Conservation (phyloP, 805 yeast genomes). For the Hanseniaspora valbyensis region DNA sequence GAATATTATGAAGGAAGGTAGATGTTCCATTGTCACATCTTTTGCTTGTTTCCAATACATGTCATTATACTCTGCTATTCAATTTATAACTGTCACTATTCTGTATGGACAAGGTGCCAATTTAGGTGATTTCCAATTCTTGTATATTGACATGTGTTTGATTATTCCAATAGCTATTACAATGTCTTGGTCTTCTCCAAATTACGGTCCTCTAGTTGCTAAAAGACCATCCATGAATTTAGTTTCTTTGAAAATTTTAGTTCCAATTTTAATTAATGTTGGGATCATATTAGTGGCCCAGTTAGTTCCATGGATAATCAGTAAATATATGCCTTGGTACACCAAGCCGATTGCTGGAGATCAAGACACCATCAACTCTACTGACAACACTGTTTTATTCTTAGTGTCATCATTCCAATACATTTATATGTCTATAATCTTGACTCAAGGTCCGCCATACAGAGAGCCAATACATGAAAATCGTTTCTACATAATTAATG, state of each 20-base stretch:
- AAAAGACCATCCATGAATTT: conserved; percentile 91
- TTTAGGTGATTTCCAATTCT: conserved; percentile 90
- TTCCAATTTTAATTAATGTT: conserved; percentile 75
- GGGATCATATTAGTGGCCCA: conserved; percentile 55
- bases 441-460: conserved; percentile 90
- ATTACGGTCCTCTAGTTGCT: conserved; percentile 34
- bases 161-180: conserved; percentile 91
- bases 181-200: conserved; percentile 96
- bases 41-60: conserved; percentile 95
- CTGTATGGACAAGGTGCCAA: conserved; percentile 82
- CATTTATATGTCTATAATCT: conserved; percentile 67
- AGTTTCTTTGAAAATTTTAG: conserved; percentile 75
- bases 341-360: conserved; percentile 69
- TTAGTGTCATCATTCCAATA: conserved; percentile 79
- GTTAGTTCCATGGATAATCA: conserved; percentile 50
- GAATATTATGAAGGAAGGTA: conserved; percentile 84
- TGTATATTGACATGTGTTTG: conserved; percentile 82
- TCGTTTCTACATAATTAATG: conserved; percentile 57
- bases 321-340: conserved; percentile 61
- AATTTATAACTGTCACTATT: conserved; percentile 76
- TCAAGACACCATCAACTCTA: conserved; percentile 66
- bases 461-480: conserved; percentile 63
- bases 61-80: conserved; percentile 95
- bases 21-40: conserved; percentile 89
- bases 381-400: conserved; percentile 84